Evolutionary conservation across 2,329 filamentous ascomycete genomes (phyloP), one percentile per base, ranked within the genome.

Genomic region (Penicillium sp.): DNA sequence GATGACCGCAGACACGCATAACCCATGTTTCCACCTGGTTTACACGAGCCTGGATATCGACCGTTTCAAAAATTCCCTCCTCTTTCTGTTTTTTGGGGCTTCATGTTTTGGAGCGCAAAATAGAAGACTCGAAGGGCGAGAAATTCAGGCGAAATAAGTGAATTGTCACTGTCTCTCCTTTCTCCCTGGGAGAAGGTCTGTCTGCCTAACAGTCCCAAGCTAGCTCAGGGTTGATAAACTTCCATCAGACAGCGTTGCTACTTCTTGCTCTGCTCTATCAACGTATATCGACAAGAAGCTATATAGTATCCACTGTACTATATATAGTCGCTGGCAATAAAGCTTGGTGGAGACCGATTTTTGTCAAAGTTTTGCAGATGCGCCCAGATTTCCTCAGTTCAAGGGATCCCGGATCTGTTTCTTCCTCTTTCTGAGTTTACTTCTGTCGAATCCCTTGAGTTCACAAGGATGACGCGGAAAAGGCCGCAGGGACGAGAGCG

Each of bases 151-250:
- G 71, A 58, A 73, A 70, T 67, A 72, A 71, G 65, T 72, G 67
- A 73, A 76, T 66, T 74, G 68, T 68, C 67, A 67, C 68, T 70
- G 67, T 68, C 64, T 70, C 65, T 68, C 61, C 69, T 50, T 49
- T 37, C 44, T 45, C 70, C 61, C 67, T 70, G 29, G 68, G 66
- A 66, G 48, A 68, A 70, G 65, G 66, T 71, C 61, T 77, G 78
- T 76, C 79, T 87, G 84, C 88, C 87, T 88, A 90, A 90, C 86
- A 86, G 84, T 76, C 77, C 77, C 83, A 85, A 85, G 85, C 87
- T 90, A 89, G 84, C 83, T 85, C 84, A 71, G 68, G 57, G 66
- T 71, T 78, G 77, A 77, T 65, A 68, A 61, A 48, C 35, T 64
- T 65, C 66, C 69, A 63, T 65, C 70, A 68, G 67, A 70, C 67